phyloP scores from a whole-genome alignment of 352 stramenopile genomes.

The Globisporangium parvum region DNA sequence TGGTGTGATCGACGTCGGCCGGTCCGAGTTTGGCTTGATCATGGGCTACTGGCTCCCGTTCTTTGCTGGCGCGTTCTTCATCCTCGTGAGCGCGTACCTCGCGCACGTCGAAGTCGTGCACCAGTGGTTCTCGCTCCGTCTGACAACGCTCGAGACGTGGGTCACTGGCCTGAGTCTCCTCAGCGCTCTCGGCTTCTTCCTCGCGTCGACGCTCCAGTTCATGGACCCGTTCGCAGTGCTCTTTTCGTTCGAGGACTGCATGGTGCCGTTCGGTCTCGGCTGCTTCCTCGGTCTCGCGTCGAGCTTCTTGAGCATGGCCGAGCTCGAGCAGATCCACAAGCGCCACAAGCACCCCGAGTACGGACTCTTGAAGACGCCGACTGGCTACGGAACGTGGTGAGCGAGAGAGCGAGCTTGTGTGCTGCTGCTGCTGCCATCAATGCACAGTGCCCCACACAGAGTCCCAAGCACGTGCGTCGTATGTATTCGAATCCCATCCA shows the following conservation, averaged over 20 bases:
- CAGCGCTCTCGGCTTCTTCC: constrained; percentile 61
- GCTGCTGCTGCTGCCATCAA: no score
- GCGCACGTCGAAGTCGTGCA: constrained; percentile 80
- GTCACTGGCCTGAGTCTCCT: constrained; percentile 54
- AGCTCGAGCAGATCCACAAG: constrained; percentile 77
- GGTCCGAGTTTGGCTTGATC: constrained; percentile 57
- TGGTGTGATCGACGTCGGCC: constrained; percentile 67
- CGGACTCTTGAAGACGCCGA: constrained; percentile 45
- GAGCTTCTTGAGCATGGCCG: constrained; percentile 61
- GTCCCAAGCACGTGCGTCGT: no score
- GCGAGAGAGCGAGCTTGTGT: no score
- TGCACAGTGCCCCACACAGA: neutral
- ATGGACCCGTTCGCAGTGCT: constrained; percentile 78
- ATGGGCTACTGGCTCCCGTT: constrained; percentile 79
- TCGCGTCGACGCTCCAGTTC: constrained; percentile 77
- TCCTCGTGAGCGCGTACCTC: constrained; percentile 71
- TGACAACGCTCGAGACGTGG: constrained; percentile 54
- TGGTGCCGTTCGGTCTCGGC: constrained; percentile 64
- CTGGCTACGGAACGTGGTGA: constrained; percentile 39
- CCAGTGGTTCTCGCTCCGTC: constrained; percentile 73
- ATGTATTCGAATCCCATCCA: neutral
- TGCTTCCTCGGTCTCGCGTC: constrained; percentile 60
- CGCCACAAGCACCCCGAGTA: constrained; percentile 80
- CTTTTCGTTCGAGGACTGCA: constrained; percentile 66
- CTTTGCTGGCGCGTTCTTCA: constrained; percentile 72